Evolutionary conservation across 129 eudicot species (phyloP), one percentile per base, ranked within the genome.

Genomic region (Ambrosia artemisiifolia): DNA sequence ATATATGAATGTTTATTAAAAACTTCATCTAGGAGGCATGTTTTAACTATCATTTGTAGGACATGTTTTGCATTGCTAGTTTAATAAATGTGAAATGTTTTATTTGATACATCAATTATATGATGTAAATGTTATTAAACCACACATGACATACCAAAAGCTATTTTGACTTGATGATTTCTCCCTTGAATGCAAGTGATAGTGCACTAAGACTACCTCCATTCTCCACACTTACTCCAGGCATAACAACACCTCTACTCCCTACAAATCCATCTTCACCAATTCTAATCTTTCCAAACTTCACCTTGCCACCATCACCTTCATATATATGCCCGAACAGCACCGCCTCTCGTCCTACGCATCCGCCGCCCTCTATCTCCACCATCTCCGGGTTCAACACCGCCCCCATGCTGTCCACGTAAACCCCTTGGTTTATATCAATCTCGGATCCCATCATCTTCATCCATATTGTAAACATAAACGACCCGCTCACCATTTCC

Each of bases 221-320:
- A 72, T 81, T 84, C 51, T 85, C 91, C 62, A 90, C 90, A 20
- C 49, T 75, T 0, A 86, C 92, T n/a, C 96, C 96, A 33, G 96
- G 96, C 96, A 90, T 90, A 19, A 84, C 95, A 34, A 90, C 72
- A 6, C 85, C 75, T 81, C 96, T 81, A 63, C 95, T 90, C 74
- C 96, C 96, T 18, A 90, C 83, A 83, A 83, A 90, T 17, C 96
- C 95, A 44, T 91, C 95, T 78, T 90, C 96, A 4, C 81, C 94
- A 44, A 90, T 56, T 16, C 42, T 83, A 42, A 90, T 85, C 83
- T 85, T 90, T 68, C 96, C 95, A 78, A 85, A 90, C 85, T 87
- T 90, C 43, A 90, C 91, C 70, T 81, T 79, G 63, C 96, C 96
- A n/a, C 89, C 95, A 81, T 87, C 96, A 19, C 96, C 96, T 74